Evolutionary conservation across 1,284 basidiomycete species (phyloP).

Genomic region (Cryptococcus depauperatus): DNA sequence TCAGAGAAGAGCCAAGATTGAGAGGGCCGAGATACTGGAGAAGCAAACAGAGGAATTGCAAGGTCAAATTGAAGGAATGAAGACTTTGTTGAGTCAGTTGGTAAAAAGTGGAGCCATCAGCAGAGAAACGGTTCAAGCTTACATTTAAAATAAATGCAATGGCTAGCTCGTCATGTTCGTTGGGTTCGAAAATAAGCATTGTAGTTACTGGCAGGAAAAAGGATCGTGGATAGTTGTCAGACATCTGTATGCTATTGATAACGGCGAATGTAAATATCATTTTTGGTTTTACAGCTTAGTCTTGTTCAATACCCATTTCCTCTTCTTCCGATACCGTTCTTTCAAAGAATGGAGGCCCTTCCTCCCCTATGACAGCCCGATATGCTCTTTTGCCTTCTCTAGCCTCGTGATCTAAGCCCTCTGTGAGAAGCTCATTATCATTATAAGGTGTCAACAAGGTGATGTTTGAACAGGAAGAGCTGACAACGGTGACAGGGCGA

Average conservation of each 20-base stretch:
- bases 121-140: slow-evolving; percentile 13
- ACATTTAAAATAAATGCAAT: neutral
- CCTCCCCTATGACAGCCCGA: slow-evolving; percentile 22
- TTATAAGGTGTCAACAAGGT: slow-evolving; percentile 28
- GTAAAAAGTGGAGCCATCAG: slow-evolving; percentile 19
- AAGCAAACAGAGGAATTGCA: slow-evolving; percentile 20
- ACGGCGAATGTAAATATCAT: too few species aligned
- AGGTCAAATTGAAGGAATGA: slow-evolving; percentile 18
- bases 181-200: too few species aligned
- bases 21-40: slow-evolving; percentile 20
- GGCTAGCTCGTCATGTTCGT: neutral
- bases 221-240: too few species aligned
- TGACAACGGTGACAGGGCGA: neutral
- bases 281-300: slow-evolving; percentile 9
- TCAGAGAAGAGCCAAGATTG: slow-evolving; percentile 26
- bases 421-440: slow-evolving; percentile 26
- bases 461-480: slow-evolving; percentile 5
- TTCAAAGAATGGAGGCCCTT: slow-evolving; percentile 48
- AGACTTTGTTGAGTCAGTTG: slow-evolving; percentile 14
- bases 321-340: slow-evolving; percentile 47
- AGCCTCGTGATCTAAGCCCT: slow-evolving; percentile 40
- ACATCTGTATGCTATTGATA: too few species aligned
- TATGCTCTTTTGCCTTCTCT: slow-evolving; percentile 32
- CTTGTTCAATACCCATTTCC: slow-evolving; percentile 41
- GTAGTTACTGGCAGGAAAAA: too few species aligned